phyloP scores from a whole-genome alignment of 192 early-diverging fungal species.

The Cladochytrium replicatum region DNA sequence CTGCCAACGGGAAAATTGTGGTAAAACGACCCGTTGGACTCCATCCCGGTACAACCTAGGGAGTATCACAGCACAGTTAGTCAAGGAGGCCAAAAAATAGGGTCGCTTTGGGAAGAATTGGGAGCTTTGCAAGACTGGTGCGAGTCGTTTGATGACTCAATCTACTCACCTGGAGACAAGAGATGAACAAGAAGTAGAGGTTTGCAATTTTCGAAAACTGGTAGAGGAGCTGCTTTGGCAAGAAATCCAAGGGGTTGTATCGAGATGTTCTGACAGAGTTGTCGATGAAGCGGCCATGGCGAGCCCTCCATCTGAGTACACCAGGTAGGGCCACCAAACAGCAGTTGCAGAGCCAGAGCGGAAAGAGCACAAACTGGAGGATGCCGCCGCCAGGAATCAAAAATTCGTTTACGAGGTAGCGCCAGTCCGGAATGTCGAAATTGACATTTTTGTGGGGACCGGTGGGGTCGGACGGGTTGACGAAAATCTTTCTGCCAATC shows the following conservation, averaged over 20 bases:
- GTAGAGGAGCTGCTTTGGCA: constrained; percentile 51
- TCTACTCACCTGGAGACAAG: constrained; percentile 33
- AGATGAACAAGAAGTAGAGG: constrained; percentile 58
- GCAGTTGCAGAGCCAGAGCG: neutral
- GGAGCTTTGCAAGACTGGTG: no score
- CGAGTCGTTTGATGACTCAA: neutral
- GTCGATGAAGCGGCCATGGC: constrained; percentile 27
- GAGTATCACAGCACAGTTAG: no score
- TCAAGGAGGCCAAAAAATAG: no score
- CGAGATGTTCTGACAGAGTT: constrained; percentile 56
- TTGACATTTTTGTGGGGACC: neutral
- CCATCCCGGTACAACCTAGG: constrained; percentile 51
- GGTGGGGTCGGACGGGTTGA: neutral
- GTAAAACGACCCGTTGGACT: constrained; percentile 72
- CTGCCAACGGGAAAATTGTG: constrained; percentile 59
- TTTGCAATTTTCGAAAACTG: constrained; percentile 66
- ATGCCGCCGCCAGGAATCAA: neutral
- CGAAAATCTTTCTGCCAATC: neutral
- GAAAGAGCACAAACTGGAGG: neutral
- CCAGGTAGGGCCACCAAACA: neutral
- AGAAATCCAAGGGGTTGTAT: constrained; percentile 45
- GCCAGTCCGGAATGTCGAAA: neutral
- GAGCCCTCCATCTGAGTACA: constrained; percentile 9
- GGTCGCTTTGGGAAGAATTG: no score
- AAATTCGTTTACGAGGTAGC: neutral